Base-by-base conservation (phyloP, 2,329 filamentous ascomycete genomes). In the Trematosphaeria pertusa region DNA sequence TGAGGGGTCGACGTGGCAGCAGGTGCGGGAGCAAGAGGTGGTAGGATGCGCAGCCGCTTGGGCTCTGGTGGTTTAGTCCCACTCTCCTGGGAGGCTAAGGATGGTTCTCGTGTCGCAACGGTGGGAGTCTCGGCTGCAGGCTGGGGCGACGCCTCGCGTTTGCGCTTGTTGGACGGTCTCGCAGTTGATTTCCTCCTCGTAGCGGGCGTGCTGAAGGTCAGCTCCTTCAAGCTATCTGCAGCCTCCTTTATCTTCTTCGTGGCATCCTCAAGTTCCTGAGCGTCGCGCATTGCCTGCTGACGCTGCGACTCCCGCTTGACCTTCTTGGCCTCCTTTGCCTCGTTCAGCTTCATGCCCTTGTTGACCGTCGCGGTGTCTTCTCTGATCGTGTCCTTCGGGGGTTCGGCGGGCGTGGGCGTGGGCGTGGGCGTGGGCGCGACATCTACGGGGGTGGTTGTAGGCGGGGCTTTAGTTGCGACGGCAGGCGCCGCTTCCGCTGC, bases 251-350 rank as follows among this genome's bases (percentile, higher is more conserved):
- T 59, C 34, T 61, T 68, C 37, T 61, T 59, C 10, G 64, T 69
- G 19, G 63, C 64, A 36, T 68, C 63, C 42, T 73, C 65, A n/a
- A 73, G 62, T 37, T 65, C 62, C 20, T 65, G 59, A n/a, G 65
- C 62, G 38, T 70, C 68, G 12, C 62, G 65, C 43, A 64, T 78
- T 70, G 78, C 83, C 64, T 75, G 78, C 54, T 75, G 78, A 42
- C 72, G 75, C 56, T 76, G 72, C 5, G 83, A 81, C 67, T 89
- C 85, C 43, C 84, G 78, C 72, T 89, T 89, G n/a, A n/a, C n/a
- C n/a, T n/a, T n/a, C n/a, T 89, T 91, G 2, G 88, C 87, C 60
- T 91, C 87, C 72, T 90, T 91, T 2, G 88, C 85, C 59, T 89
- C 87, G 63, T 91, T 91, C 18, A 91, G 77, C 62, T 88, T 87